Conservation (phyloP, 257 asterid genomes). For the Salvia rosmarinus region DNA sequence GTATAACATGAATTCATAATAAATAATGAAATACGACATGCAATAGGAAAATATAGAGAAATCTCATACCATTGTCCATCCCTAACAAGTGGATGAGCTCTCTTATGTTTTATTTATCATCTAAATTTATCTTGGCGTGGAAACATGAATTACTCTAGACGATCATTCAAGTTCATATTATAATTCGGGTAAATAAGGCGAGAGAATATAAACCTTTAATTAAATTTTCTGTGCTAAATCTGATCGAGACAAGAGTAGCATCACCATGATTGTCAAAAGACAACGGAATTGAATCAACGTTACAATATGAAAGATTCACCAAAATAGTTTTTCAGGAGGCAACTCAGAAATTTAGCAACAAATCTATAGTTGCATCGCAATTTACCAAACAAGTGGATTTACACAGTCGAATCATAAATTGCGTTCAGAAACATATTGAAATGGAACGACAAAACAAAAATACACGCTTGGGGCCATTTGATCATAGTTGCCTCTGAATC, state of each 20-base stretch:
- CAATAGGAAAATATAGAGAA: too few species aligned
- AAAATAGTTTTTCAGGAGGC: conserved; percentile 31
- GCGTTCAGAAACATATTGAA: conserved; percentile 13
- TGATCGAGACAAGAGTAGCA: background rate
- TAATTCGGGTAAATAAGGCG: too few species aligned
- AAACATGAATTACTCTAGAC: background rate
- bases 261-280: background rate
- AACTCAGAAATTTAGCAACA: conserved; percentile 30
- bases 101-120: background rate
- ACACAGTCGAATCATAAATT: conserved; percentile 34
- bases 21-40: too few species aligned
- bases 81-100: background rate
- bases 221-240: background rate
- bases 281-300: conserved; percentile 1
- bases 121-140: background rate
- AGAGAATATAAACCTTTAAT: background rate
- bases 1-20: too few species aligned
- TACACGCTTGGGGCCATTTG: conserved; percentile 31
- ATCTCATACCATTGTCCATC: too few species aligned
- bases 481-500: conserved; percentile 34
- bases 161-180: background rate
- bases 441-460: background rate
- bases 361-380: conserved; percentile 34
- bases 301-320: conserved; percentile 24
- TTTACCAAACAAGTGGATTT: conserved; percentile 27